Conservation (phyloP, 2,329 filamentous ascomycete genomes). For the Hypoxylon sp. region DNA sequence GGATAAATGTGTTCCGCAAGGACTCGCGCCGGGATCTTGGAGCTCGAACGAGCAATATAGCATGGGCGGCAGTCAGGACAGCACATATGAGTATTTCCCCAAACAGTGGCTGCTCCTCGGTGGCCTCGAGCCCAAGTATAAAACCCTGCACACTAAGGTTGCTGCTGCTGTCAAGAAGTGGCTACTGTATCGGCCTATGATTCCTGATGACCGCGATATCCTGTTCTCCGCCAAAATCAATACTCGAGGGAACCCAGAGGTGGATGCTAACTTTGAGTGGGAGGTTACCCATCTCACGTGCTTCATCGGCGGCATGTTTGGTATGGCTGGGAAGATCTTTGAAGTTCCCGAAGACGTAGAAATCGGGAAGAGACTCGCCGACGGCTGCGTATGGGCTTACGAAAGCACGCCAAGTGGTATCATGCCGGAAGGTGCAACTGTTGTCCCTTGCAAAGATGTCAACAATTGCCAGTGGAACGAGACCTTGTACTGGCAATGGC, state of each 20-base stretch:
- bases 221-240: slow-evolving; percentile 78
- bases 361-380: slow-evolving; percentile 73
- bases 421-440: slow-evolving; percentile 72
- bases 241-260: slow-evolving; percentile 60
- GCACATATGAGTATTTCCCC: slow-evolving; percentile 79
- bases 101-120: slow-evolving; percentile 84
- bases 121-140: slow-evolving; percentile 80
- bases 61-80: slow-evolving; percentile 77
- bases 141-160: slow-evolving; percentile 77
- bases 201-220: slow-evolving; percentile 76
- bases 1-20: slow-evolving; percentile 70
- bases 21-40: slow-evolving; percentile 65
- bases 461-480: slow-evolving; percentile 68
- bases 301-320: slow-evolving; percentile 80
- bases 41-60: slow-evolving; percentile 64
- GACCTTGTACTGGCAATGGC: slow-evolving; percentile 63
- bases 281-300: slow-evolving; percentile 76
- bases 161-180: slow-evolving; percentile 78
- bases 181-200: slow-evolving; percentile 84
- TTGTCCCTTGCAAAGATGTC: slow-evolving; percentile 64
- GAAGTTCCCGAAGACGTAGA: slow-evolving; percentile 72
- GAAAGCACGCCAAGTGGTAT: slow-evolving; percentile 71
- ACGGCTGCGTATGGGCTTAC: slow-evolving; percentile 80
- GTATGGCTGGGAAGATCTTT: slow-evolving; percentile 75
- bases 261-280: slow-evolving; percentile 65